A percentile compares a stretch with the other conserved stretches of the same genome.
Conservation (phyloP, 2,329 filamentous ascomycete species). For the Diaporthe helianthi region DNA sequence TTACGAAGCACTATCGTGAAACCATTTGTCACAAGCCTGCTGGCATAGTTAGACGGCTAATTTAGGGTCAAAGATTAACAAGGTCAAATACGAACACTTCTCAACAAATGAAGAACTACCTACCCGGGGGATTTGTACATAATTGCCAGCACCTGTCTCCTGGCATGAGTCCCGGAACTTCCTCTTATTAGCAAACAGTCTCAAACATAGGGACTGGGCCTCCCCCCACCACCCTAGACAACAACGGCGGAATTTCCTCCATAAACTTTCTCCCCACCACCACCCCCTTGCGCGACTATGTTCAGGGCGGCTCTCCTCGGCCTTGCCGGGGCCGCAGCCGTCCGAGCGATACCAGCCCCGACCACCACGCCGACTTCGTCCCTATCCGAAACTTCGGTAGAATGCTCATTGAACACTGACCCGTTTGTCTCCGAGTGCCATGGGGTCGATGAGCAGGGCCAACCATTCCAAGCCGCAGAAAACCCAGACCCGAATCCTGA, state of each 20-base stretch:
- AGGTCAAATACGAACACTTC: not conserved
- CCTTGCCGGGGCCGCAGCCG: not conserved
- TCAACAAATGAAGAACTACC: not conserved
- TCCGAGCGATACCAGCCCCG: not conserved
- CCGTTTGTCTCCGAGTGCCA: not conserved
- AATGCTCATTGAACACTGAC: not conserved
- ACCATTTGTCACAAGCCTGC: no score
- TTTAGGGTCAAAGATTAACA: not conserved
- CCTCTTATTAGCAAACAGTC: no score
- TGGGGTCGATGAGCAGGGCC: not conserved
- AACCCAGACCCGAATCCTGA: not conserved
- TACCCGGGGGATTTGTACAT: no score
- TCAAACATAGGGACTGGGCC: no score
- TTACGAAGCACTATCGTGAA: not conserved
- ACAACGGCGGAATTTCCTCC: not conserved
- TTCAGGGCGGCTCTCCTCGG: not conserved
- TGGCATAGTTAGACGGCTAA: not conserved
- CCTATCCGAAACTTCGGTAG: not conserved
- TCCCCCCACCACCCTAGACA: no score
- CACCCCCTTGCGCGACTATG: not conserved
- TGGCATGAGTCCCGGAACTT: no score
- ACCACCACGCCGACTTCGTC: not conserved
- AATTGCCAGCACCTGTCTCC: not conserved
- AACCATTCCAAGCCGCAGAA: no score
- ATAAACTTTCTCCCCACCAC: no score